phyloP scores from a whole-genome alignment of 371 early-diverging fungal genomes.

The Batkoa obscura region DNA sequence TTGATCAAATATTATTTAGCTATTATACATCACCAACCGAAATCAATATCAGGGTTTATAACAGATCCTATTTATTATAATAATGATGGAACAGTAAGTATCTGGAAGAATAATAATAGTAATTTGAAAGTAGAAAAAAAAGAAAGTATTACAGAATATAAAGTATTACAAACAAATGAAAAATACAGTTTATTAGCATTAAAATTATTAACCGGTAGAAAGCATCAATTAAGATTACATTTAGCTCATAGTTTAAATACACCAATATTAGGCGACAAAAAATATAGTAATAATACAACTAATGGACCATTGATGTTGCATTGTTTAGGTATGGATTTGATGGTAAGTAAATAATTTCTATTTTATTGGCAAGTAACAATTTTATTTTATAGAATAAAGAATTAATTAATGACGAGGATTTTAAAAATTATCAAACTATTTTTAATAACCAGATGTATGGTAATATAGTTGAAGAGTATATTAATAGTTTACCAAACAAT shows the following conservation, averaged over 20 bases:
- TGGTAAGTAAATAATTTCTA: too few relatives aligned
- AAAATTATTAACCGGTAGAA: not conserved
- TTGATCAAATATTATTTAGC: not conserved
- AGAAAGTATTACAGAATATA: not conserved
- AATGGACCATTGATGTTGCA: too few relatives aligned
- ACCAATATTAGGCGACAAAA: not conserved
- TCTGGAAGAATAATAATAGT: too few relatives aligned
- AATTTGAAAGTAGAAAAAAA: not conserved
- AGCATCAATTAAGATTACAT: constrained; percentile 1
- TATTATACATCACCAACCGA: not conserved
- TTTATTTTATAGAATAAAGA: too few relatives aligned
- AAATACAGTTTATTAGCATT: not conserved
- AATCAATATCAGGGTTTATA: not conserved
- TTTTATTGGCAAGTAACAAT: too few relatives aligned
- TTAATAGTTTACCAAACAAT: too few relatives aligned
- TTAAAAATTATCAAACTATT: too few relatives aligned
- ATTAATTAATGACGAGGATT: too few relatives aligned
- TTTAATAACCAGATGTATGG: too few relatives aligned
- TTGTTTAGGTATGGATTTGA: too few relatives aligned
- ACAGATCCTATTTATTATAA: not conserved
- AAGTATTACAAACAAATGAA: not conserved
- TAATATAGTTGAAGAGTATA: too few relatives aligned
- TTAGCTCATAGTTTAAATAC: not conserved
- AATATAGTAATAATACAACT: too few relatives aligned
- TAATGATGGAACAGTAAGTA: not conserved